These are phyloP conservation scores for Phaffia australis DNA, from an alignment of 768 basidiomycete species.

Conservation along the genomic window DNA sequence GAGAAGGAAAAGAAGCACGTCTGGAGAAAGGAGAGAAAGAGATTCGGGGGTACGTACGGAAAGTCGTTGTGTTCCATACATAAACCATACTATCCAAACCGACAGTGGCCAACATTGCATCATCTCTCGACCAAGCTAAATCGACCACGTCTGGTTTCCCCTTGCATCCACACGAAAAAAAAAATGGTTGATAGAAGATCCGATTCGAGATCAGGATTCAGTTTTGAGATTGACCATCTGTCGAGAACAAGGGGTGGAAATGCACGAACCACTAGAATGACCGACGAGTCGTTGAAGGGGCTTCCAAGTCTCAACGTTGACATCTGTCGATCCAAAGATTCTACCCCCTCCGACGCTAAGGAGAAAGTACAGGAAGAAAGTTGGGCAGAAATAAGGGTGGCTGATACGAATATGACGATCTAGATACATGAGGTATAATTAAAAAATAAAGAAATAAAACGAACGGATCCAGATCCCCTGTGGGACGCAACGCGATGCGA, in stretches of 20 bases:
- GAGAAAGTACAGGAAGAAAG: neutral
- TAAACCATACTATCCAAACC: slow-evolving; percentile 83
- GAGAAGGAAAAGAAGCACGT: neutral
- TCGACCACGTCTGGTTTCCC: slow-evolving; percentile 69
- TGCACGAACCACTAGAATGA: slow-evolving; percentile 72
- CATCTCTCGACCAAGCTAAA: slow-evolving; percentile 87
- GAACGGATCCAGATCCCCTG: slow-evolving; percentile 78
- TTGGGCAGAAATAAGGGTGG: no score
- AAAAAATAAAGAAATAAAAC: slow-evolving; percentile 36
- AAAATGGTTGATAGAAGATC: no score
- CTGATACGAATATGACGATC: no score
- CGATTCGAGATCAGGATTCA: neutral
- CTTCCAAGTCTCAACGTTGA: slow-evolving; percentile 97
- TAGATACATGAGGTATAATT: no score
- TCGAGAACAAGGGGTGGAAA: neutral
- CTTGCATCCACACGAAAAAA: no score
- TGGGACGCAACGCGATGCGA: no score
- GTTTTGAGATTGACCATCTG: neutral
- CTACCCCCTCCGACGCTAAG: slow-evolving; percentile 64
- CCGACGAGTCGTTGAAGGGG: slow-evolving; percentile 81
- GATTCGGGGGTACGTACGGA: slow-evolving; percentile 48
- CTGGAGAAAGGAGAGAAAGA: neutral
- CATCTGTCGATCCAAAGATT: slow-evolving; percentile 87
- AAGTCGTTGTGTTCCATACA: slow-evolving; percentile 86
- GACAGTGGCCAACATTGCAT: slow-evolving; percentile 83